Evolutionary conservation across 208 protist genomes (phyloP), one percentile per base, ranked within the genome.

Genomic region (Leishmania turanica): DNA sequence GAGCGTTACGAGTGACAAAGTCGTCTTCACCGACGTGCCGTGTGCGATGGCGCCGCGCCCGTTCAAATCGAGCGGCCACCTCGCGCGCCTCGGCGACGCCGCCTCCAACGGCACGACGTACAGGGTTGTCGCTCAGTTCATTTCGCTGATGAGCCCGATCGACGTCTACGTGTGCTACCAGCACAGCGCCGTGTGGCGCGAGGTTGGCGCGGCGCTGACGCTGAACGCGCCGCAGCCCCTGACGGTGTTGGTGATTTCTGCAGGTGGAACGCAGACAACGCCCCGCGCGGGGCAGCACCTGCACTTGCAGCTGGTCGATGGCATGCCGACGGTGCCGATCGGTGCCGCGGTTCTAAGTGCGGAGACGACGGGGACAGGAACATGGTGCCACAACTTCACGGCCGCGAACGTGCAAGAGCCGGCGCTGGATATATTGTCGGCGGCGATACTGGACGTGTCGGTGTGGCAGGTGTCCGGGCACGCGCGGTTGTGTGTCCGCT

Each of bases 321-420:
- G 62, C 54, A 24, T 82, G 13, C 53, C 49, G 3, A 72, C 75
- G 4, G 74, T 27, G 15, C 51, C 79, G n/a, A 79, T 73, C 3
- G 69, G 47, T 31, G 62, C 74, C 49, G 90, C 86, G 4, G 90
- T 92, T 0, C 87, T 96, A 53, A 90, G 95, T 45, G 86, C 81
- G 51, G 85, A 75, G 27, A 70, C 79, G 45, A 80, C 84, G 24
- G 80, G 77, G 37, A n/a, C 65, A 54, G 87, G 88, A 31, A 93
- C 91, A n/a, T 98, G 95, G 94, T 98, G 95, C 78, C 91, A 96
- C 79, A 97, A 97, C 88, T 97, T 93, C 88, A 97, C 91, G 6
- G 31, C 17, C 2, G 62, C 42, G 7, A 73, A 93, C 68, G 84
- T 96, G 1, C 89, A 84, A 24, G 92, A 96, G 79, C 88, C 91